A percentile compares a stretch with the other conserved stretches of the same genome.
phyloP scores from a whole-genome alignment of 1,284 basidiomycete species.

The Volvariella volvacea region DNA sequence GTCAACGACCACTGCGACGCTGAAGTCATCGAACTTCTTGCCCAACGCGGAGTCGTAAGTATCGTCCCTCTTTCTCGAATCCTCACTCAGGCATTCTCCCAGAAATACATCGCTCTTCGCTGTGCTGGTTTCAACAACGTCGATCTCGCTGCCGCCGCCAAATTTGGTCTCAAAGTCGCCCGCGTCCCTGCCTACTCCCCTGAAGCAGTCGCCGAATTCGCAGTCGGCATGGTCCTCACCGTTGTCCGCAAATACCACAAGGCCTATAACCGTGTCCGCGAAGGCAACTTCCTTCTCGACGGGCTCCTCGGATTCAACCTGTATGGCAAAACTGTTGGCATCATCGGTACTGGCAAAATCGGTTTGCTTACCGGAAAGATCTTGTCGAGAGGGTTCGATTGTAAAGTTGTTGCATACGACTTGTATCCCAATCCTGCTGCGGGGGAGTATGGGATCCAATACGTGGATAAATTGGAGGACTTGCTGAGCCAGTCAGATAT shows the following conservation, averaged over 20 bases:
- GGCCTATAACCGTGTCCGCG: slow-evolving; percentile 32
- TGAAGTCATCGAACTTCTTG: slow-evolving; percentile 22
- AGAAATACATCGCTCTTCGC: slow-evolving; percentile 31
- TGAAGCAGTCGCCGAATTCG: slow-evolving; percentile 33
- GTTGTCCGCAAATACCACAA: slow-evolving; percentile 35
- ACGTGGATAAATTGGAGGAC: slow-evolving; percentile 27
- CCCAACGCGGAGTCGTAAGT: slow-evolving; percentile 25
- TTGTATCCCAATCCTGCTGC: slow-evolving; percentile 24
- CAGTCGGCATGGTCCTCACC: slow-evolving; percentile 36
- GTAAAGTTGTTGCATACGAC: slow-evolving; percentile 30
- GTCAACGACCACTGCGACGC: slow-evolving; percentile 32
- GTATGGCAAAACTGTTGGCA: slow-evolving; percentile 28
- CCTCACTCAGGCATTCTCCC: not conserved
- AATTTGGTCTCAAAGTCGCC: slow-evolving; percentile 25
- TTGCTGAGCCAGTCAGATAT: slow-evolving; percentile 26
- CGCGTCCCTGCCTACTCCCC: slow-evolving; percentile 33
- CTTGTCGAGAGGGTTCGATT: slow-evolving; percentile 26
- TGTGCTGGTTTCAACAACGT: slow-evolving; percentile 35
- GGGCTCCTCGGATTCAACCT: slow-evolving; percentile 31
- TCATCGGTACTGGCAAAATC: slow-evolving; percentile 33
- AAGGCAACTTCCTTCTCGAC: slow-evolving; percentile 34
- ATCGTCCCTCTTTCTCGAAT: not conserved
- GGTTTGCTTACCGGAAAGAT: slow-evolving; percentile 33
- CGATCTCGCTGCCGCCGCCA: slow-evolving; percentile 21
- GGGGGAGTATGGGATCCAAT: slow-evolving; percentile 25